Percentiles rank a stretch among this genome's conserved stretches.
phyloP scores from a whole-genome alignment of 2,329 filamentous ascomycete species.

The Clarireedia monteithiana region DNA sequence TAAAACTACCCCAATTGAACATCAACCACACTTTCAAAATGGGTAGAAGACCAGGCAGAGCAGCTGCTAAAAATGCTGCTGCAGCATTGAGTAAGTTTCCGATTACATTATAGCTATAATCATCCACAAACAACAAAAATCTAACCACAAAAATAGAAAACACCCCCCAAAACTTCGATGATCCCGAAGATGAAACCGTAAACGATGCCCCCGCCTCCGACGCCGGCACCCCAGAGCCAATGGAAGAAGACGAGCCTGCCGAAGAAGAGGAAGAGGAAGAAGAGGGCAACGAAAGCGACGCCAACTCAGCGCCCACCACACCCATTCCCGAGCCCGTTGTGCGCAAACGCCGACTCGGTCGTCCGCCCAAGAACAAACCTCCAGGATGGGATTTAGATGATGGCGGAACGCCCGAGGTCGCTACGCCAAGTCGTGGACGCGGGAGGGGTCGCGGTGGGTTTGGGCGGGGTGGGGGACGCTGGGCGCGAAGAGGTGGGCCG shows the following conservation, averaged over 20 bases:
- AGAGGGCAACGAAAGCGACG: conserved; percentile 40
- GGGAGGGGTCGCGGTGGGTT: conserved; percentile 57
- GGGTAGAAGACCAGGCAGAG: conserved; percentile 44
- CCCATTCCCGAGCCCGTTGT: conserved; percentile 40
- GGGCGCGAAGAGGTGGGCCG: conserved; percentile 58
- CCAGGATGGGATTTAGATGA: conserved; percentile 64
- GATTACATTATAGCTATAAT: conserved; percentile 14
- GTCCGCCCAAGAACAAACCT: conserved; percentile 77
- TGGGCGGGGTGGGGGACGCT: conserved; percentile 51
- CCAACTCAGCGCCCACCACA: conserved; percentile 31
- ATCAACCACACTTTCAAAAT: conserved; percentile 14
- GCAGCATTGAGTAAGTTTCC: conserved; percentile 42
- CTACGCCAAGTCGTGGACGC: conserved; percentile 40
- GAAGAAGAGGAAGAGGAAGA: conserved; percentile 37
- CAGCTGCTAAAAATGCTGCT: conserved; percentile 45
- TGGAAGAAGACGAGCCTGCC: conserved; percentile 36
- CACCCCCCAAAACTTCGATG: conserved; percentile 38
- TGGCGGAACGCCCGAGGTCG: conserved; percentile 37
- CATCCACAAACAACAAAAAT: background rate
- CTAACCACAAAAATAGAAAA: conserved; percentile 33
- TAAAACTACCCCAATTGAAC: background rate
- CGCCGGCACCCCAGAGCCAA: conserved; percentile 21
- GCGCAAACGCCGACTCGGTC: conserved; percentile 68
- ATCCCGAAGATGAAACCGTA: conserved; percentile 39
- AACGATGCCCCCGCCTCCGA: conserved; percentile 31